Percentiles rank a stretch among this genome's conserved stretches.
phyloP scores from a whole-genome alignment of 805 yeast species.

The Sugiyamaella boreocaroliniensis region DNA sequence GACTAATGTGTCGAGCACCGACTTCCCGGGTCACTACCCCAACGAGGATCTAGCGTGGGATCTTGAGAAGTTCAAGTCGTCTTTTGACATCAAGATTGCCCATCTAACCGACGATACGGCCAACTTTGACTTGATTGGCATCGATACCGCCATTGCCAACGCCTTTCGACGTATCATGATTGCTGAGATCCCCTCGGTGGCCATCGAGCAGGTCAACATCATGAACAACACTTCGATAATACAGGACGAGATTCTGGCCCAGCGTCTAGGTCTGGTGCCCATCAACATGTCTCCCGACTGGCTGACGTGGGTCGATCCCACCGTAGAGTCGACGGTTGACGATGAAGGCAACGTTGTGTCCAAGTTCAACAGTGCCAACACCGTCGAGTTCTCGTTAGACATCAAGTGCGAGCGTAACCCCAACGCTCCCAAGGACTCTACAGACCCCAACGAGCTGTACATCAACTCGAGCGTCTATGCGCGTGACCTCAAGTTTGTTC shows the following conservation, averaged over 20 bases:
- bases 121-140: constrained; percentile 77
- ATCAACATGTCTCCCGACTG: constrained; percentile 85
- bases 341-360: constrained; percentile 18
- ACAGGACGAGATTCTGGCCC: constrained; percentile 95
- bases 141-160: constrained; percentile 91
- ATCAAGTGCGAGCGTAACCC: constrained; percentile 82
- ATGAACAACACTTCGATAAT: constrained; percentile 94
- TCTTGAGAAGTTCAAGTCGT: constrained; percentile 65
- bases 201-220: constrained; percentile 85
- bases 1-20: constrained; percentile 68
- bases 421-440: constrained; percentile 67
- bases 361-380: constrained; percentile 74
- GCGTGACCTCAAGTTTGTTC: constrained; percentile 78
- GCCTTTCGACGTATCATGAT: constrained; percentile 97
- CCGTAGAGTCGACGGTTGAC: constrained; percentile 11
- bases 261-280: constrained; percentile 89
- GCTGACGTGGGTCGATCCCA: constrained; percentile 60
- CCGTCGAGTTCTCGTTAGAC: constrained; percentile 74
- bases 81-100: constrained; percentile 58
- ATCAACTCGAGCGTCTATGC: constrained; percentile 86
- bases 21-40: constrained; percentile 80
- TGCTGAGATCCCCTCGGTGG: constrained; percentile 92
- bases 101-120: constrained; percentile 55
- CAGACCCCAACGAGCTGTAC: constrained; percentile 78
- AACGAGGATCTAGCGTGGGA: constrained; percentile 72